Conservation (phyloP, 2,329 filamentous ascomycete genomes). For the Verticillium longisporum region DNA sequence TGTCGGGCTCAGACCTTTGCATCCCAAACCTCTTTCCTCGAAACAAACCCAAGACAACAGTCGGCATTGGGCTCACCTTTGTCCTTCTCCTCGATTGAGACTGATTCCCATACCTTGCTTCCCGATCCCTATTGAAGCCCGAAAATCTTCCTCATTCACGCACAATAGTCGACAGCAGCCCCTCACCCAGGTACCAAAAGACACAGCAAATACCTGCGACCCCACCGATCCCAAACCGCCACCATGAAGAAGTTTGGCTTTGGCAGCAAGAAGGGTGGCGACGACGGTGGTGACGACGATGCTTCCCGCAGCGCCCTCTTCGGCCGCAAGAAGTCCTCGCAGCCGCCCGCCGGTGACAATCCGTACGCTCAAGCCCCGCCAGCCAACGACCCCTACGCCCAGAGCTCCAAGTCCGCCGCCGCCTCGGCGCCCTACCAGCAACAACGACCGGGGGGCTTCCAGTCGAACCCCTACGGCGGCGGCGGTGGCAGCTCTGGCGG, state of each 20-base stretch:
- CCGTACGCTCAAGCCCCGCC: constrained; percentile 49
- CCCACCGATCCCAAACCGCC: constrained; percentile 6
- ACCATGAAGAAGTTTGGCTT: constrained; percentile 57
- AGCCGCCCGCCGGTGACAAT: constrained; percentile 40
- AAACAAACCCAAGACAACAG: constrained; percentile 13
- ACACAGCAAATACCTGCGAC: not conserved
- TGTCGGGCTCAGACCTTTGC: constrained; percentile 1
- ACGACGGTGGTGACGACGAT: constrained; percentile 43
- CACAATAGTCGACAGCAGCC: too few species aligned
- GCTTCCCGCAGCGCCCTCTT: constrained; percentile 44
- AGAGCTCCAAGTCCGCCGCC: constrained; percentile 36
- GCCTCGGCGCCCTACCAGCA: constrained; percentile 30
- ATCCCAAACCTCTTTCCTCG: constrained; percentile 5
- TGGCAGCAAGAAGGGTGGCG: constrained; percentile 49
- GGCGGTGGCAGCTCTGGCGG: constrained; percentile 15
- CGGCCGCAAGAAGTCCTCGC: constrained; percentile 44
- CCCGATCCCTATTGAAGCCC: not conserved
- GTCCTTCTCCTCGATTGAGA: not conserved
- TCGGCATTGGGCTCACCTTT: constrained; percentile 8
- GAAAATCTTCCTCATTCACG: not conserved
- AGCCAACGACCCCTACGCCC: constrained; percentile 46
- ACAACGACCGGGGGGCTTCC: constrained; percentile 23
- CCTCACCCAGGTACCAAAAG: not conserved
- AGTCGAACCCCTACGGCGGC: constrained; percentile 20
- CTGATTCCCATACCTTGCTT: not conserved